Conservation (phyloP, 176 grass and related monocot genomes). For the Hordeum marinum region DNA sequence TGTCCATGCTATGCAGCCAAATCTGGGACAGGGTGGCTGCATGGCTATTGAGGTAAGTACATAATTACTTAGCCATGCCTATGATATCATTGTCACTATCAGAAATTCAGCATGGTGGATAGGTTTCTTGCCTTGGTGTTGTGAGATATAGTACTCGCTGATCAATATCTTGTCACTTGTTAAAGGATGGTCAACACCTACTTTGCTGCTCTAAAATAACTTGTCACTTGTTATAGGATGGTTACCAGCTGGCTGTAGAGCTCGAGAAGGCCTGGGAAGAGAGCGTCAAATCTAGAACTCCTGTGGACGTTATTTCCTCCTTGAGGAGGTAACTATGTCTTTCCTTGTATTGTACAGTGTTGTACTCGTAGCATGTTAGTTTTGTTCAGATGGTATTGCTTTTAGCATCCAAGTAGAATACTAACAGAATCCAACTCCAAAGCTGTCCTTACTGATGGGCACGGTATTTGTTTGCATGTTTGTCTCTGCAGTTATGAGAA, state of each 20-base stretch:
- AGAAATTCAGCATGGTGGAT: not conserved
- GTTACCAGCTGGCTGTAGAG: constrained; percentile 94
- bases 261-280: constrained; percentile 83
- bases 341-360: not conserved
- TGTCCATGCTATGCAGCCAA: constrained; percentile 99
- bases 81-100: not conserved
- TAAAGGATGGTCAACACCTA: constrained; percentile 90
- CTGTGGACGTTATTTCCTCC: constrained; percentile 69
- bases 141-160: not conserved
- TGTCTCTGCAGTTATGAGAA: constrained; percentile 69
- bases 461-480: constrained; percentile 6
- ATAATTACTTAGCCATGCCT: not conserved
- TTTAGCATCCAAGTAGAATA: not conserved
- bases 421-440: not conserved
- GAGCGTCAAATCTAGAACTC: constrained; percentile 58
- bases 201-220: too few relatives aligned
- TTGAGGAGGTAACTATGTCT: constrained; percentile 67
- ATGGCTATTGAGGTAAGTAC: constrained; percentile 95
- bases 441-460: not conserved
- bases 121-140: constrained; percentile 6
- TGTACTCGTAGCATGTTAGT: not conserved
- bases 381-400: not conserved
- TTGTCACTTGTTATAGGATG: constrained; percentile 58
- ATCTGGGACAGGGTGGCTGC: constrained; percentile 97
- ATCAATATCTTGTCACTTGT: constrained; percentile 5